Conservation (phyloP, 2,329 filamentous ascomycete genomes). For the Penicillium sp. region DNA sequence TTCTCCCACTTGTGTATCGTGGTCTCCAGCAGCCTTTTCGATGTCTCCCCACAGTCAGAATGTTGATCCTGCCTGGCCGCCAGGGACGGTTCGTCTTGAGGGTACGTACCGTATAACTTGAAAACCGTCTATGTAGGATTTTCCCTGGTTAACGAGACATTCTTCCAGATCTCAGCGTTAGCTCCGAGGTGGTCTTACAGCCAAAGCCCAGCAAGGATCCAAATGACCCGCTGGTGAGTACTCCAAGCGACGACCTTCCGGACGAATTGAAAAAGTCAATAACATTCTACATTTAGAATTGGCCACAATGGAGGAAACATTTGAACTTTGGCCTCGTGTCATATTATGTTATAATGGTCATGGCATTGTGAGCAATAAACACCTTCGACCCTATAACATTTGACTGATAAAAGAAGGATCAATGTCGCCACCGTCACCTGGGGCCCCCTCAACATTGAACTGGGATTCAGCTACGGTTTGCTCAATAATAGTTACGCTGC, state of each 20-base stretch:
- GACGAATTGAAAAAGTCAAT: neutral
- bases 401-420: slow-evolving; percentile 19
- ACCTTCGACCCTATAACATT: neutral
- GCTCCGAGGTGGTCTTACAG: slow-evolving; percentile 22
- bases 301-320: slow-evolving; percentile 27
- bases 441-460: slow-evolving; percentile 47
- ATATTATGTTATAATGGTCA: slow-evolving; percentile 34
- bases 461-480: slow-evolving; percentile 46
- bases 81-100: slow-evolving; percentile 24
- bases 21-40: neutral
- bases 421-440: slow-evolving; percentile 49
- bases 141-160: neutral
- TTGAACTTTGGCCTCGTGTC: slow-evolving; percentile 32
- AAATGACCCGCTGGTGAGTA: slow-evolving; percentile 32
- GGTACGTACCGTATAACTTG: slow-evolving; percentile 9
- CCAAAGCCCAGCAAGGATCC: slow-evolving; percentile 32
- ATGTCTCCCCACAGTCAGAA: slow-evolving; percentile 10
- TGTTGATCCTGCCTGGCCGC: slow-evolving; percentile 24
- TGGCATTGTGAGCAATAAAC: slow-evolving; percentile 25
- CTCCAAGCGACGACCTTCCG: neutral
- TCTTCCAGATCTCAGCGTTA: slow-evolving; percentile 8
- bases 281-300: too few species aligned
- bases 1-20: neutral
- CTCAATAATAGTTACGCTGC: slow-evolving; percentile 54
- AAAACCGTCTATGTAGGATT: neutral